These are phyloP conservation scores for Debaryomycetaceae sp. DNA, from an alignment of 1,139 yeast genomes.

Conservation along the genomic window DNA sequence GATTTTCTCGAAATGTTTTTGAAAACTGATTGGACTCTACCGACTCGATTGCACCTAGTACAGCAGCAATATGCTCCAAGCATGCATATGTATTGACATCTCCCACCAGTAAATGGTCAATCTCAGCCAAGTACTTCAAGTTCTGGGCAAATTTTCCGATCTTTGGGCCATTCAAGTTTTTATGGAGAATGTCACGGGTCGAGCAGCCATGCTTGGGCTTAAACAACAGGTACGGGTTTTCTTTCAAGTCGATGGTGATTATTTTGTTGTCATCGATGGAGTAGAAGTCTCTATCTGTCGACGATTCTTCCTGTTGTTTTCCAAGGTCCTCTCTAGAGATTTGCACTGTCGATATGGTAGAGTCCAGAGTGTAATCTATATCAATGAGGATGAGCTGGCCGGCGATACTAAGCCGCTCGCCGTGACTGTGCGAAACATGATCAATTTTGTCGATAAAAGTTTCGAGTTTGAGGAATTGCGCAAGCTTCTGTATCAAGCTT, in stretches of 20 bases:
- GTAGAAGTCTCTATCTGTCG: not conserved
- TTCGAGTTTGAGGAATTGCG: constrained; percentile 31
- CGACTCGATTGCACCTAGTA: constrained; percentile 14
- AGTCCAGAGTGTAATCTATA: constrained; percentile 24
- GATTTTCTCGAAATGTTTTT: not conserved
- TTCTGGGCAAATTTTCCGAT: constrained; percentile 26
- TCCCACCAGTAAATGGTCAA: constrained; percentile 23
- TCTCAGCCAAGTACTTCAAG: constrained; percentile 24
- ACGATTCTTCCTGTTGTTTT: not conserved
- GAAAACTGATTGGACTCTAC: constrained; percentile 1
- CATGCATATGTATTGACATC: constrained; percentile 22
- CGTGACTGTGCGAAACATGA: constrained; percentile 11
- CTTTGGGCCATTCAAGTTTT: constrained; percentile 13
- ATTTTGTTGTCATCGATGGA: not conserved
- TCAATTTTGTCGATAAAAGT: constrained; percentile 33
- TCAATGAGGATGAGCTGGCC: constrained; percentile 34
- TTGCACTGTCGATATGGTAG: constrained; percentile 17
- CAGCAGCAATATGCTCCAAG: constrained; percentile 20
- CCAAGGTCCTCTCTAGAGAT: constrained; percentile 24
- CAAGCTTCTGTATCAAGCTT: constrained; percentile 29
- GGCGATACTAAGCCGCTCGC: constrained; percentile 29
- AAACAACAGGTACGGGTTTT: constrained; percentile 4
- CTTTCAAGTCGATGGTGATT: not conserved
- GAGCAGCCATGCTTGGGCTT: constrained; percentile 2
- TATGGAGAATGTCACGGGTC: constrained; percentile 21